Evolutionary conservation across 192 early-diverging fungal genomes (phyloP), one percentile per base, ranked within the genome.

Genomic region (Dimargaris cristalligena): DNA sequence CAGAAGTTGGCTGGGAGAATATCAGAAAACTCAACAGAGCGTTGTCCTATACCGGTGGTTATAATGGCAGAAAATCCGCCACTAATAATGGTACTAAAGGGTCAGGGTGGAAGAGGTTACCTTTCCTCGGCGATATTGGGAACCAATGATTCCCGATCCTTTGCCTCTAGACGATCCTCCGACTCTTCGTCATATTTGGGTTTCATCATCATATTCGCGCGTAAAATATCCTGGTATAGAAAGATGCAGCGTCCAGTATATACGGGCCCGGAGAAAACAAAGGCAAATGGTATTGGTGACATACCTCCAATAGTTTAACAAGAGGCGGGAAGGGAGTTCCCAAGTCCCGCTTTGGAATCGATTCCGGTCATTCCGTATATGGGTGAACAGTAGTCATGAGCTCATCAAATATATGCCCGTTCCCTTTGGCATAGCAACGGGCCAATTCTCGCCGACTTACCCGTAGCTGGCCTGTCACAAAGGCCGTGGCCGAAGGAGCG

Each of bases 41-140:
- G 6, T 10, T 6, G 38, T 16, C 6, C 38, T 16, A 41, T 41
- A 6, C 38, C 38, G 38, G 6, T 16, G 16, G 38, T 10, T 41
- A 41, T 41, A 6, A 16, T 41, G 38, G 16, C 8, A 6, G 16
- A 10, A 16, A 6, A 16, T 16, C 6, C 38, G 6, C 8, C 38
- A 41, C 8, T 6, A 41, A 16, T 6, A 41, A 16, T 16, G 38
- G 38, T 41, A 41, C 16, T 16, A 41, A 41, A 41, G 38, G 8
- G 6, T 10, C 16, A 16, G 6, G 38, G 38, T 16, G 8, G 8
- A 16, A 41, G 8, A 16, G 6, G 8, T 41, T 41, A 41, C 38
- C 38, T 56, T 23, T 56, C 54, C 29, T 56, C 30, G 34, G 34
- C 32, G 29, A 29, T 28, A 31, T 52, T 44, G 11, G 44, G 44